Evolutionary conservation across 1,139 yeast species (phyloP).

Genomic region (Geotrichum histeridarum): DNA sequence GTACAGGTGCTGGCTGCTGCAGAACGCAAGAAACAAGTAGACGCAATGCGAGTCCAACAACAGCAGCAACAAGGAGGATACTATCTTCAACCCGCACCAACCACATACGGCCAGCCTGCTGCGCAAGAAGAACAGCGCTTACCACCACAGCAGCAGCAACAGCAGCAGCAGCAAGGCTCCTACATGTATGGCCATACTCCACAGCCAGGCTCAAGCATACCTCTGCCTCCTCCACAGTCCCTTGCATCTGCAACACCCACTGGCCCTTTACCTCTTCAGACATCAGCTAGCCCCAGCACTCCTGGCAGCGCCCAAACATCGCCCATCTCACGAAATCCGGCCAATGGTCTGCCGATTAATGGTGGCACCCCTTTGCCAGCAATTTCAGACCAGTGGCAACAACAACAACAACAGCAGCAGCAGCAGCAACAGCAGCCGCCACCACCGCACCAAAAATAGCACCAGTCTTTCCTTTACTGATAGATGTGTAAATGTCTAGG

Average conservation of each 20-base stretch:
- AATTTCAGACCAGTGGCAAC: not conserved
- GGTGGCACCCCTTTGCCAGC: not conserved
- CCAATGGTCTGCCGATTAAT: not conserved
- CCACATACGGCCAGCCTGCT: conserved; percentile 4
- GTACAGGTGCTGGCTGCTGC: conserved; percentile 39
- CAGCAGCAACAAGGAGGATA: conserved; percentile 19
- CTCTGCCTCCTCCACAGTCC: not conserved
- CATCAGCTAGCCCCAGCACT: not conserved
- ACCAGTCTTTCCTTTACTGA: not conserved
- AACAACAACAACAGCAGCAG: not conserved
- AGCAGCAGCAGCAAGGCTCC: conserved; percentile 1
- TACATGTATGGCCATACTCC: conserved; percentile 13
- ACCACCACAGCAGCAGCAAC: conserved; percentile 10
- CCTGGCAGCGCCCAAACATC: not conserved
- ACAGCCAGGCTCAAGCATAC: not conserved
- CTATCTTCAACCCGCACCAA: conserved; percentile 11
- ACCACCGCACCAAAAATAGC: not conserved
- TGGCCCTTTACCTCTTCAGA: not conserved
- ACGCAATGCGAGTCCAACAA: conserved; percentile 25
- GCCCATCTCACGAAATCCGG: not conserved
- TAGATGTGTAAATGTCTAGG: no score
- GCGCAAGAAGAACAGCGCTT: conserved; percentile 13
- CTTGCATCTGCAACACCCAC: not conserved
- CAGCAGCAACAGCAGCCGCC: no score
- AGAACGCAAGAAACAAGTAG: conserved; percentile 31